These are phyloP conservation scores for Guadua angustifolia DNA, from an alignment of 176 grass and related monocot species.

Conservation along the genomic window DNA sequence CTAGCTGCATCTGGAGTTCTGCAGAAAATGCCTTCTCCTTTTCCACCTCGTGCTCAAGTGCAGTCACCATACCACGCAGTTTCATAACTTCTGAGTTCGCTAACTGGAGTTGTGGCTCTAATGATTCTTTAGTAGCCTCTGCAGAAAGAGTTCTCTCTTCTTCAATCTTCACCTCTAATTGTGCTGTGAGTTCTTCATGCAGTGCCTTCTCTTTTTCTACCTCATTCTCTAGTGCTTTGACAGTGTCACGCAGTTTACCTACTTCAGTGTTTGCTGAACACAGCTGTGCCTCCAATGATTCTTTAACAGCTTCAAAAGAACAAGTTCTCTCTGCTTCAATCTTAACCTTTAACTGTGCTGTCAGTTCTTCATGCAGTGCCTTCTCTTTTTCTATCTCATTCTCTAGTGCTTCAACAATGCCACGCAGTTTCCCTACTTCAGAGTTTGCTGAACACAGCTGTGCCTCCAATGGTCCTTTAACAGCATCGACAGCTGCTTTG, in stretches of 20 bases:
- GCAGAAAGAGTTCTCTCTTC: constrained; percentile 41
- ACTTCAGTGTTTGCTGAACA: constrained; percentile 58
- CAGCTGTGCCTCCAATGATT: constrained; percentile 64
- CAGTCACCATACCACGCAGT: constrained; percentile 50
- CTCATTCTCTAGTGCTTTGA: constrained; percentile 54
- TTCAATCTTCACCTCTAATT: constrained; percentile 36
- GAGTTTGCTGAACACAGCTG: constrained; percentile 58
- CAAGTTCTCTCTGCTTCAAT: constrained; percentile 28
- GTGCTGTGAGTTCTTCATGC: constrained; percentile 56
- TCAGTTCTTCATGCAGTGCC: constrained; percentile 52
- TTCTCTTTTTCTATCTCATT: constrained; percentile 54
- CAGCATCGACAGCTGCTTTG: constrained; percentile 39
- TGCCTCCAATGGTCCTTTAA: constrained; percentile 58
- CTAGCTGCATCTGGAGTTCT: constrained; percentile 63
- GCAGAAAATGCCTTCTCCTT: constrained; percentile 76
- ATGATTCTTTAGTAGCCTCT: constrained; percentile 53
- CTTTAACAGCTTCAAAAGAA: constrained; percentile 51
- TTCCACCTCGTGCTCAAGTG: constrained; percentile 60
- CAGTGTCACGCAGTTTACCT: constrained; percentile 46
- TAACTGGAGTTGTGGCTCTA: constrained; percentile 65
- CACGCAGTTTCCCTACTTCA: constrained; percentile 49
- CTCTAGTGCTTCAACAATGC: constrained; percentile 55
- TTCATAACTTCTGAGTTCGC: constrained; percentile 55
- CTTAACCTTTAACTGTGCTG: constrained; percentile 38
- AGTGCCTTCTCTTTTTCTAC: constrained; percentile 61